Conservation (phyloP, 176 grass and related monocot species). For the Elymus sibiricus region DNA sequence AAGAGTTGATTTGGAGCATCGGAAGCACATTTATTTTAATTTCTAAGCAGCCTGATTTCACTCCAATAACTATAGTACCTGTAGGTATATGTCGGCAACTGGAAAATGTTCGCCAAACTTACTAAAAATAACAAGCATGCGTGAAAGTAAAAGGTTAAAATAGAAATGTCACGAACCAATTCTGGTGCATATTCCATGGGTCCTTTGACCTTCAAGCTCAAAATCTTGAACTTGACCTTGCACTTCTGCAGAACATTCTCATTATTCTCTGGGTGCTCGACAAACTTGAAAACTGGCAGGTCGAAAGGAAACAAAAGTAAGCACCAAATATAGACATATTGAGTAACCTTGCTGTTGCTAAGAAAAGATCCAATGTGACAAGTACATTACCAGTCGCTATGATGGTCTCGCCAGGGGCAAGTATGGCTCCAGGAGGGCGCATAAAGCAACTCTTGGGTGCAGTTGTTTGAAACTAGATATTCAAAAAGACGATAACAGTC, state of each 20-base stretch:
- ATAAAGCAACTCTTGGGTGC: constrained; percentile 97
- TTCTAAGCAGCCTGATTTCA: background rate
- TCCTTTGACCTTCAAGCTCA: constrained; percentile 98
- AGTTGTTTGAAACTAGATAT: constrained; percentile 95
- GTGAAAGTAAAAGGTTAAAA: background rate
- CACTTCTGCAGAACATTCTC: constrained; percentile 78
- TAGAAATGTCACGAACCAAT: constrained; percentile 45
- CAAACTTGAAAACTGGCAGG: constrained; percentile 91
- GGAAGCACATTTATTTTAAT: background rate
- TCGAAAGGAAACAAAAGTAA: constrained; percentile 26
- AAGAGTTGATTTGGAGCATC: background rate
- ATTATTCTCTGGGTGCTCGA: constrained; percentile 97
- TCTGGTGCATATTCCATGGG: constrained; percentile 96
- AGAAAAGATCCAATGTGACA: constrained; percentile 17
- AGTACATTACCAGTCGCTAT: constrained; percentile 77
- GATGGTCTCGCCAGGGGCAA: constrained; percentile 91
- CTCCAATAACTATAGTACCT: background rate
- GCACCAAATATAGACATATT: constrained; percentile 18
- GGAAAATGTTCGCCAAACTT: constrained; percentile 9
- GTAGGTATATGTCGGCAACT: background rate
- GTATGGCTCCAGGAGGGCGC: constrained; percentile 93
- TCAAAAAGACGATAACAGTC: constrained; percentile 27
- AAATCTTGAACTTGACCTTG: constrained; percentile 98
- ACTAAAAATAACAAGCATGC: constrained; percentile 9
- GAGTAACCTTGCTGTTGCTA: constrained; percentile 4